A percentile compares a stretch with the other conserved stretches of the same genome.
These are phyloP conservation scores for Leccinum olivaceopallidum DNA, from an alignment of 768 basidiomycete genomes.

Conservation along the genomic window DNA sequence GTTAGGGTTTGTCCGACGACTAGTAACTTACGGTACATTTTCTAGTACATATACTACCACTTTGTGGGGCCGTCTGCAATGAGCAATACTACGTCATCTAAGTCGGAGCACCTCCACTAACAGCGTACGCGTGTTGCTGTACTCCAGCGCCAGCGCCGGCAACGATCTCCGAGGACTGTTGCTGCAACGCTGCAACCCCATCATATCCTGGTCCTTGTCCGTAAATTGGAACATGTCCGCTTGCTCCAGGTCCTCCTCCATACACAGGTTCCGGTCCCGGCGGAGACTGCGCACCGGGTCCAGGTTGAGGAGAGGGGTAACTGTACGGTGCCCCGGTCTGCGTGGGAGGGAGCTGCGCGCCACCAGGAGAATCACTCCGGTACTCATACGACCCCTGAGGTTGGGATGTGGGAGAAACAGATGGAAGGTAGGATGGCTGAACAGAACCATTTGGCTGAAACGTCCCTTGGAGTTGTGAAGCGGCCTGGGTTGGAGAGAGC, in stretches of 20 bases:
- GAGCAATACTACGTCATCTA: slow-evolving; percentile 3
- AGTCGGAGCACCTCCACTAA: slow-evolving; percentile 19
- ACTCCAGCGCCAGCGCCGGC: slow-evolving; percentile 23
- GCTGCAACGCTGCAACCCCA: slow-evolving; percentile 25
- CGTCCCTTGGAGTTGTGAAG: slow-evolving; percentile 17
- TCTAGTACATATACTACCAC: neutral
- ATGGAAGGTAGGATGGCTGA: slow-evolving; percentile 18
- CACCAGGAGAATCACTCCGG: slow-evolving; percentile 13
- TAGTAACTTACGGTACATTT: neutral
- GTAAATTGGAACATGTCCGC: slow-evolving; percentile 19
- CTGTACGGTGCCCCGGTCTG: slow-evolving; percentile 18
- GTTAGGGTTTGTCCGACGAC: slow-evolving; percentile 23
- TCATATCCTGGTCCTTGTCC: slow-evolving; percentile 26
- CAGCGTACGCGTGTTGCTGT: slow-evolving; percentile 26
- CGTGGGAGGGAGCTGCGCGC: neutral
- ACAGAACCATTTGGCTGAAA: slow-evolving; percentile 14
- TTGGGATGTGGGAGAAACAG: slow-evolving; percentile 10
- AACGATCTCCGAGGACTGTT: slow-evolving; percentile 34
- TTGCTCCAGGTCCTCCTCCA: slow-evolving; percentile 22
- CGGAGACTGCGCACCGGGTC: slow-evolving; percentile 16
- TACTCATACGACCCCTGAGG: slow-evolving; percentile 25
- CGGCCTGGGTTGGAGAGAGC: slow-evolving; percentile 17
- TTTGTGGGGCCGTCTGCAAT: neutral
- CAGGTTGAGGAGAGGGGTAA: slow-evolving; percentile 17
- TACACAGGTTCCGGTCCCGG: slow-evolving; percentile 16